Percentiles rank a stretch among this genome's conserved stretches.
phyloP scores from a whole-genome alignment of 331 rosid genomes.

The Acacia pycnantha region DNA sequence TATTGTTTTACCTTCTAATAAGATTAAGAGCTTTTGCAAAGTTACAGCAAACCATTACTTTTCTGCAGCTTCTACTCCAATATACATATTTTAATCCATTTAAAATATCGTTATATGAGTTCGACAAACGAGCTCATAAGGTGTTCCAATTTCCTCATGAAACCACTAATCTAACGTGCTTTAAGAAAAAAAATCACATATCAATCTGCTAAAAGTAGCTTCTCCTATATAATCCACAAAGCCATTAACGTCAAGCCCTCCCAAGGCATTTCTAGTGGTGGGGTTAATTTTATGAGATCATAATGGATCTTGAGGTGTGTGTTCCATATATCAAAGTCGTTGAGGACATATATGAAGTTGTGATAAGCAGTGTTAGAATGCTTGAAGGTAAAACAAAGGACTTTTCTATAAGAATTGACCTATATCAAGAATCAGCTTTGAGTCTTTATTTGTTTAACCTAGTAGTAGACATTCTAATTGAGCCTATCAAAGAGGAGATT shows the following conservation, averaged over 20 bases:
- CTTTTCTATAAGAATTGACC: too few relatives aligned
- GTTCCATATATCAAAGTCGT: too few relatives aligned
- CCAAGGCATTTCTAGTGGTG: neutral
- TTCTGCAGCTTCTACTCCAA: neutral
- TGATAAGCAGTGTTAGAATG: too few relatives aligned
- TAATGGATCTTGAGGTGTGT: too few relatives aligned
- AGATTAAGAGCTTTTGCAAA: too few relatives aligned
- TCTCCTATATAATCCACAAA: neutral
- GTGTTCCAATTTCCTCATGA: neutral
- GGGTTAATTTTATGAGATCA: too few relatives aligned
- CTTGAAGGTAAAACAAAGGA: too few relatives aligned
- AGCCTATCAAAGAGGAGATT: too few relatives aligned
- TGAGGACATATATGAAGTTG: accelerated
- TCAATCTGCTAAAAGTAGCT: neutral
- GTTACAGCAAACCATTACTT: too few relatives aligned
- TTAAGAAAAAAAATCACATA: neutral
- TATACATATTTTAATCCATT: neutral
- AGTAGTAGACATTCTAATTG: too few relatives aligned
- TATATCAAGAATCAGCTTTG: too few relatives aligned
- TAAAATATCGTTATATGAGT: neutral
- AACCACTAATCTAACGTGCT: neutral
- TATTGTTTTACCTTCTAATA: neutral
- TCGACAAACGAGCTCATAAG: neutral
- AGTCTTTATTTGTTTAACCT: too few relatives aligned
- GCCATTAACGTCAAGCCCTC: neutral